phyloP scores from a whole-genome alignment of 352 stramenopile species.

The Pythium folliculosum region DNA sequence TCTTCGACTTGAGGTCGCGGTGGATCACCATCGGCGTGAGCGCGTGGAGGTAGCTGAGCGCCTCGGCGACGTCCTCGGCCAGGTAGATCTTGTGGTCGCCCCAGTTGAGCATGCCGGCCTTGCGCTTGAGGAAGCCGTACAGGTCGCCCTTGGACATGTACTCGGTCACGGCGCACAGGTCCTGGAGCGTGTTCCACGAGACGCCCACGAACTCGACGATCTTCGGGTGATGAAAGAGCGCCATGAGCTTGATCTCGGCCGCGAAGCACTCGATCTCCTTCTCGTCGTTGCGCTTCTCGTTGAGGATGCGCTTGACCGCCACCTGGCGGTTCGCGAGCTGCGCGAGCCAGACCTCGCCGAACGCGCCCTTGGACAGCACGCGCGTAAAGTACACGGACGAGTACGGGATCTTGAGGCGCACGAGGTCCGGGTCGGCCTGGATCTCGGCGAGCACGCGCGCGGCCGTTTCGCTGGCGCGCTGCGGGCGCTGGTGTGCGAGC shows the following conservation, averaged over 20 bases:
- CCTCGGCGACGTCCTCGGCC: slow-evolving; percentile 70
- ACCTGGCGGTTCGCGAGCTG: slow-evolving; percentile 80
- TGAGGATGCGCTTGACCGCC: slow-evolving; percentile 80
- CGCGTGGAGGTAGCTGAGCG: slow-evolving; percentile 73
- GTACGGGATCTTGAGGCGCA: slow-evolving; percentile 61
- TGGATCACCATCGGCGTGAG: slow-evolving; percentile 71
- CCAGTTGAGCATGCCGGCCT: slow-evolving; percentile 72
- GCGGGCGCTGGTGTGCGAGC: slow-evolving; percentile 25
- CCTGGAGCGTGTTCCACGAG: slow-evolving; percentile 68
- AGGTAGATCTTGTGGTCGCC: slow-evolving; percentile 73
- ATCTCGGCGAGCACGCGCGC: slow-evolving; percentile 70
- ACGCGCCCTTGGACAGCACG: slow-evolving; percentile 85
- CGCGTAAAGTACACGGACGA: slow-evolving; percentile 79
- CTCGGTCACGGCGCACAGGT: slow-evolving; percentile 78
- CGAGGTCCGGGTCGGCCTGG: slow-evolving; percentile 59
- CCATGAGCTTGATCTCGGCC: slow-evolving; percentile 87
- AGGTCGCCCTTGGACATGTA: slow-evolving; percentile 84
- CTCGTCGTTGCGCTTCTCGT: slow-evolving; percentile 80
- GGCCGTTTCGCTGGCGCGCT: slow-evolving; percentile 37
- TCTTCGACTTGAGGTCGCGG: slow-evolving; percentile 77
- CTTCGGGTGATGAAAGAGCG: slow-evolving; percentile 75
- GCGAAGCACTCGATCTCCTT: slow-evolving; percentile 86
- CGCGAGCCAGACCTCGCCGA: slow-evolving; percentile 84
- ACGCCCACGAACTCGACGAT: slow-evolving; percentile 84
- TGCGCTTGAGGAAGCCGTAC: slow-evolving; percentile 70